phyloP scores from a whole-genome alignment of 495 filamentous ascomycete species.

The Amniculicola lignicola region DNA sequence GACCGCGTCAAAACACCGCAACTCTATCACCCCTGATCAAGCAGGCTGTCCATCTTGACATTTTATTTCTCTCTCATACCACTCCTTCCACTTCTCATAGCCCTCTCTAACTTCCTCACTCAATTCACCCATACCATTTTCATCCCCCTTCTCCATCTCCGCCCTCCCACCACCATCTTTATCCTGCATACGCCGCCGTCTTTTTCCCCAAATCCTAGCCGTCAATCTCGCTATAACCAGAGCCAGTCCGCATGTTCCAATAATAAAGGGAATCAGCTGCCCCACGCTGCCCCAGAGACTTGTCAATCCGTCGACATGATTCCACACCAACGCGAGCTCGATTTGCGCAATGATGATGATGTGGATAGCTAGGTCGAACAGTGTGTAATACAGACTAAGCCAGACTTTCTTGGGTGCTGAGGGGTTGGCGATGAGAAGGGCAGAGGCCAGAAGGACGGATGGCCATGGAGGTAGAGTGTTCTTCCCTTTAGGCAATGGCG shows the following conservation, averaged over 20 bases:
- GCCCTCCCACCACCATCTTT: neutral
- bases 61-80: neutral
- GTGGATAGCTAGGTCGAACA: slow-evolving; percentile 16
- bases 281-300: slow-evolving; percentile 30
- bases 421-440: neutral
- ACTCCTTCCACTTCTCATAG: neutral
- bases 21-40: no score
- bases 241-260: slow-evolving; percentile 33
- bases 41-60: neutral
- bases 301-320: slow-evolving; percentile 29
- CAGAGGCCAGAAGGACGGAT: slow-evolving; percentile 2
- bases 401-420: neutral
- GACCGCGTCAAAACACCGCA: neutral
- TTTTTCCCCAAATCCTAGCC: neutral
- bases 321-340: slow-evolving; percentile 37
- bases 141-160: neutral
- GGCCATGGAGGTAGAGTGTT: neutral
- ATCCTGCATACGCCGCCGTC: neutral
- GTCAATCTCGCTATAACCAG: slow-evolving; percentile 27
- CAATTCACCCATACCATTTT: neutral
- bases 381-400: slow-evolving; percentile 5
- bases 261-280: slow-evolving; percentile 38
- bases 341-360: slow-evolving; percentile 32
- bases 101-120: neutral
- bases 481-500: neutral